A percentile compares a stretch with the other conserved stretches of the same genome.
phyloP scores from a whole-genome alignment of 306 rosid genomes.

The cucumber (Cucumis sativus) region DNA sequence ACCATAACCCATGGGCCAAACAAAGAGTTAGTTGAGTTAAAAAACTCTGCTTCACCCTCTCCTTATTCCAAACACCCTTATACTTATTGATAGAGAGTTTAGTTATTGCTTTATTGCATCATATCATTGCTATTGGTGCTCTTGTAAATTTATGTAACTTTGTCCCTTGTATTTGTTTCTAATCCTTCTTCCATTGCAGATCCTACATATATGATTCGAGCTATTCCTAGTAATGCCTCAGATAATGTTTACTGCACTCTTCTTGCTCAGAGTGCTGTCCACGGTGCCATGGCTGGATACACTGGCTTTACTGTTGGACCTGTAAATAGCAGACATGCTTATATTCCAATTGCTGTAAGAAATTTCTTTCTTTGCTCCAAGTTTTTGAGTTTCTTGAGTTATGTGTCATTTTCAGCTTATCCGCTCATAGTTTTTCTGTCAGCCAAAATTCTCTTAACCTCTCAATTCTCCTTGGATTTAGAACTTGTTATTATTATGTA shows the following conservation, averaged over 20 bases:
- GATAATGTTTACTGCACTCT: constrained; percentile 94
- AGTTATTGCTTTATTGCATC: not conserved
- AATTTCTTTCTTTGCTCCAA: constrained; percentile 7
- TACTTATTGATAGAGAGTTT: not conserved
- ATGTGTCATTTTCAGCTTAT: not conserved
- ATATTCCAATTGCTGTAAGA: constrained; percentile 86
- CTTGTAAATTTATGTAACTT: too few species aligned
- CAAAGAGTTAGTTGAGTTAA: too few species aligned
- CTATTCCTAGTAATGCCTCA: constrained; percentile 91
- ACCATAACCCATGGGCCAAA: too few species aligned
- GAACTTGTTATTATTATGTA: not conserved
- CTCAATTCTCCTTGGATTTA: not conserved
- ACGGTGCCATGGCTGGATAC: constrained; percentile 96
- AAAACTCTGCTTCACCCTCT: too few species aligned
- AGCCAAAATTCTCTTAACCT: not conserved
- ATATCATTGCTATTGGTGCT: not conserved
- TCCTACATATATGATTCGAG: constrained; percentile 98
- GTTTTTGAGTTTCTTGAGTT: not conserved
- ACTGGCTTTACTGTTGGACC: constrained; percentile 89
- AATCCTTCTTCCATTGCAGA: constrained; percentile 31
- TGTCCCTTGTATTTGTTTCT: not conserved
- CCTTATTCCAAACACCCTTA: not conserved
- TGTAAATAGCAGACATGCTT: constrained; percentile 75
- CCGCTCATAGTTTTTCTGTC: not conserved
- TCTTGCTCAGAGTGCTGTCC: constrained; percentile 92